phyloP scores from a whole-genome alignment of 2,329 filamentous ascomycete genomes.

The Epichloe aotearoae region DNA sequence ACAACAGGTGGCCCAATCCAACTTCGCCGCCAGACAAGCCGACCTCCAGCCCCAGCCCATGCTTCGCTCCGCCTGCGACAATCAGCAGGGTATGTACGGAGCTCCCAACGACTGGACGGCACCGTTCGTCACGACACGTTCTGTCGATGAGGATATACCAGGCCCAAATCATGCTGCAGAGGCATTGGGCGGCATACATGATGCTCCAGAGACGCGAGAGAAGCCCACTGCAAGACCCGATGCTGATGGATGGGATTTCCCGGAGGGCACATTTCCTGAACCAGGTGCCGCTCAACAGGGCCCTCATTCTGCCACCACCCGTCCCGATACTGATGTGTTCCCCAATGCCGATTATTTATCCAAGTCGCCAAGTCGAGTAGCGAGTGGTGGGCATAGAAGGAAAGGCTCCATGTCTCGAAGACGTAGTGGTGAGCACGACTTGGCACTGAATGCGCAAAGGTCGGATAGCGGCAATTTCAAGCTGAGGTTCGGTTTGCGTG shows the following conservation, averaged over 20 bases:
- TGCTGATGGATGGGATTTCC: slow-evolving; percentile 83
- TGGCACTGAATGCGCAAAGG: slow-evolving; percentile 43
- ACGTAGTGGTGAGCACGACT: slow-evolving; percentile 54
- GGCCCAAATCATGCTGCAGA: slow-evolving; percentile 27
- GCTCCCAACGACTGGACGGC: slow-evolving; percentile 23
- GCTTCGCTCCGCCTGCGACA: slow-evolving; percentile 38
- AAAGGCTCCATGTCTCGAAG: slow-evolving; percentile 68
- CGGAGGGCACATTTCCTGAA: slow-evolving; percentile 58
- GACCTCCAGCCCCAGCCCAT: slow-evolving; percentile 36
- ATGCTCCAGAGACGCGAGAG: slow-evolving; percentile 30
- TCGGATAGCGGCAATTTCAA: slow-evolving; percentile 72
- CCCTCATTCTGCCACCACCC: slow-evolving; percentile 37
- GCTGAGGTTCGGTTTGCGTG: slow-evolving; percentile 79
- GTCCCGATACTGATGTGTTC: slow-evolving; percentile 81
- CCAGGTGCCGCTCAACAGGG: slow-evolving; percentile 28
- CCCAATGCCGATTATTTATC: slow-evolving; percentile 67
- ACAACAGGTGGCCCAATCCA: slow-evolving; percentile 24
- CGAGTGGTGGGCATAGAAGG: slow-evolving; percentile 53
- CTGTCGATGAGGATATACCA: slow-evolving; percentile 20
- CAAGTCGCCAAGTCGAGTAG: slow-evolving; percentile 63
- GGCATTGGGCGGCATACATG: slow-evolving; percentile 23
- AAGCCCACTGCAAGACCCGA: slow-evolving; percentile 36
- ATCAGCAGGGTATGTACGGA: slow-evolving; percentile 27
- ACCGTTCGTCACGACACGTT: slow-evolving; percentile 20
- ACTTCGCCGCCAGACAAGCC: slow-evolving; percentile 19